Percentiles rank a stretch among this genome's conserved stretches.
phyloP scores from a whole-genome alignment of 1,284 basidiomycete species.

The Ustilago sp. region DNA sequence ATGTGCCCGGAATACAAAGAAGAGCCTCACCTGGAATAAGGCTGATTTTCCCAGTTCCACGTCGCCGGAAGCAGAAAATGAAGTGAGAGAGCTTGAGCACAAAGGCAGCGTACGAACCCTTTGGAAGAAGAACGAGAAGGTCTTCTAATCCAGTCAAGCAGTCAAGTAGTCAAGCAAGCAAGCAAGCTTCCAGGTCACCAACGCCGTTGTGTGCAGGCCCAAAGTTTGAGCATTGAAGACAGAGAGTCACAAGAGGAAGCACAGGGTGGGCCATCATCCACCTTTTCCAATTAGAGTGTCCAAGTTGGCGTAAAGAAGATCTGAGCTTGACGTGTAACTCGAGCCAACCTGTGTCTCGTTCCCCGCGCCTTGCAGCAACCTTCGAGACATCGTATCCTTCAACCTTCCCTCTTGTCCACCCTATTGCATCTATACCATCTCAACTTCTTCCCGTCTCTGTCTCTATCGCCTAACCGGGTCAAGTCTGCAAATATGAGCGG shows the following conservation, averaged over 20 bases:
- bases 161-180: not conserved
- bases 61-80: constrained; percentile 44
- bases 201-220: constrained; percentile 2
- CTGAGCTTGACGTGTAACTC: constrained; percentile 15
- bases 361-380: constrained; percentile 26
- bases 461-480: constrained; percentile 24
- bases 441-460: constrained; percentile 9
- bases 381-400: constrained; percentile 1
- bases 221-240: not conserved
- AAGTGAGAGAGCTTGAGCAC: not conserved
- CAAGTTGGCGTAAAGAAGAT: constrained; percentile 7
- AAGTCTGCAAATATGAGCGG: constrained; percentile 49
- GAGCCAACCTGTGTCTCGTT: constrained; percentile 9
- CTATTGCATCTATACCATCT: constrained; percentile 7
- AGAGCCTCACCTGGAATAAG: not conserved
- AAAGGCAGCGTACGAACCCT: constrained; percentile 30
- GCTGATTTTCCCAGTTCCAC: constrained; percentile 25
- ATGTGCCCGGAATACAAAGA: not conserved
- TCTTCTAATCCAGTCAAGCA: not conserved
- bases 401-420: not conserved
- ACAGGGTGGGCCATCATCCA: not conserved
- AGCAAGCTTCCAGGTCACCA: constrained; percentile 26
- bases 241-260: not conserved
- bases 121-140: constrained; percentile 24
- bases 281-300: constrained; percentile 4